These are phyloP conservation scores for Zostera marina DNA, from an alignment of 116 monocot species.

Conservation along the genomic window DNA sequence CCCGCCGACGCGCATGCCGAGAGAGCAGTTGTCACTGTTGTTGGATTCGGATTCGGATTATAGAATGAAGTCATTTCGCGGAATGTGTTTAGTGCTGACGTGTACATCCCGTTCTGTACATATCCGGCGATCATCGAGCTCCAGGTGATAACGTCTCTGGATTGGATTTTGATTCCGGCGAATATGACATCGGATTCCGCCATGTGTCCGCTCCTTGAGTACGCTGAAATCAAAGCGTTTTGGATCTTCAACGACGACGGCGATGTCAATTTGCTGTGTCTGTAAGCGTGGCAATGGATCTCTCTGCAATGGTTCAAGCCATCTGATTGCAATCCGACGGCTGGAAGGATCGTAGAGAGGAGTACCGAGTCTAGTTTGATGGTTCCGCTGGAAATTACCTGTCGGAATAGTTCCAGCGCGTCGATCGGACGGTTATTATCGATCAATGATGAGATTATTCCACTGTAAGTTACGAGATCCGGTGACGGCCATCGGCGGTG, in stretches of 20 bases:
- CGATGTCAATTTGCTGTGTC: slow-evolving; percentile 10
- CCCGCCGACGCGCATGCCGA: slow-evolving; percentile 31
- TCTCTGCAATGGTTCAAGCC: slow-evolving; percentile 18
- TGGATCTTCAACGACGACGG: slow-evolving; percentile 13
- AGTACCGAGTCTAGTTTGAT: slow-evolving; percentile 33
- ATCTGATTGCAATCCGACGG: slow-evolving; percentile 1
- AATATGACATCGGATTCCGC: slow-evolving; percentile 22
- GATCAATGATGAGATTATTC: slow-evolving; percentile 45
- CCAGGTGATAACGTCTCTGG: slow-evolving; percentile 51
- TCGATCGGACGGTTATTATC: slow-evolving; percentile 17
- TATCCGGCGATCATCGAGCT: slow-evolving; percentile 47
- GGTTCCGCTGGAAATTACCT: slow-evolving; percentile 21
- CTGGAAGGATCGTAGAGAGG: slow-evolving; percentile 38
- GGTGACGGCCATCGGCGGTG: slow-evolving; percentile 8
- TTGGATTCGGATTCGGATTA: slow-evolving; percentile 16
- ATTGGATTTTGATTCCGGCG: slow-evolving; percentile 3
- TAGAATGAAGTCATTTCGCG: slow-evolving; percentile 17
- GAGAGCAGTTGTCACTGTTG: slow-evolving; percentile 33
- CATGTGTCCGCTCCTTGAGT: slow-evolving; percentile 20
- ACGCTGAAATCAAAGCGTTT: slow-evolving; percentile 50
- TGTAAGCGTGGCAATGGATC: slow-evolving; percentile 32
- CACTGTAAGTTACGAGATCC: slow-evolving; percentile 46
- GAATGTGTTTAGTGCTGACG: slow-evolving; percentile 20
- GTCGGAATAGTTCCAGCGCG: slow-evolving; percentile 24
- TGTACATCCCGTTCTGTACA: slow-evolving; percentile 23